Base-by-base conservation (phyloP, 176 grass and related monocot species). In the Thinopyrum elongatum region DNA sequence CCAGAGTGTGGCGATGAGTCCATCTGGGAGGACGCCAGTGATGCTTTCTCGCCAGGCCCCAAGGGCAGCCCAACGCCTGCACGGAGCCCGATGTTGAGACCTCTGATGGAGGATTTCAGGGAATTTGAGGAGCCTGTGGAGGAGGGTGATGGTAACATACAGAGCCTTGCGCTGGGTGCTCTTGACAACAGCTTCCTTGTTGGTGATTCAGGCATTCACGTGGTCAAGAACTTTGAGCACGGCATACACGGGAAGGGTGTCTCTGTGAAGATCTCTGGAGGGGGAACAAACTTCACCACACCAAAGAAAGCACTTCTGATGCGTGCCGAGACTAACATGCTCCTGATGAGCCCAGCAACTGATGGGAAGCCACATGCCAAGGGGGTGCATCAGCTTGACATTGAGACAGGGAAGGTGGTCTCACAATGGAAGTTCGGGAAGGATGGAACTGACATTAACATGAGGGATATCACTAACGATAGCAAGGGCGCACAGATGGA, bases 281-380 rank as follows among this genome's bases (percentile, higher is more conserved):
- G 89, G 16, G 79, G 82, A 65, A 67, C 85, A 2, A 87, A 78
- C 14, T 99, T 90, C 31, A 69, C 88, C 0, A 94, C 94, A 15
- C 97, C 94, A 0, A 99, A 96, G 79, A 99, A 96, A 66, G 97
- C 92, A 3, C 90, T 99, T 80, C 89, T 99, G 71, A 96, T 94
- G 97, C 91, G 88, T 2, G 97, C 94, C 0, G 97, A 96, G 77
- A 94, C 97, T 0, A 99, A 99, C 36, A 99, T 99, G 97, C 62
- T 99, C 19, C 61, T 99, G 49, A 96, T 99, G 97, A 92, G 88
- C 87, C 97, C 96, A n/a, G 96, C 88, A n/a, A 92, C 91, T 30
- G 92, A 90, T 64, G 96, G 96, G 21, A 98, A 95, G 65, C 93
- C 97, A 8, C 88, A 94, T 64, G 82, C 88, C 0, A 91, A 88